These are phyloP conservation scores for Ambispora gerdemannii DNA, from an alignment of 192 early-diverging fungal species.

Conservation along the genomic window DNA sequence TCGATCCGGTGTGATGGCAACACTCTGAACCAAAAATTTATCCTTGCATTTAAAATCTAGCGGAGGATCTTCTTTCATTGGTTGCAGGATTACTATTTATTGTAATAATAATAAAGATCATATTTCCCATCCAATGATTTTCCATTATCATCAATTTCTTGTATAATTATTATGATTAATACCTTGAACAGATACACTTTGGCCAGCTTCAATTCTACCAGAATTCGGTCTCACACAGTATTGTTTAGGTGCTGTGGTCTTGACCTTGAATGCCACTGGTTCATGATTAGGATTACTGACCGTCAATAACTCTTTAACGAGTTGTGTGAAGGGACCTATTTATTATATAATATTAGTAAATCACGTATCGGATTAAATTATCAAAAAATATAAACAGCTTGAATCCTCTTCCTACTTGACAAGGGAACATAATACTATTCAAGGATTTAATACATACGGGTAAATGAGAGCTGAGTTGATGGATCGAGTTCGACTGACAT, in stretches of 20 bases:
- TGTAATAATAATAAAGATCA: too few species aligned
- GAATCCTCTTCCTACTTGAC: neutral
- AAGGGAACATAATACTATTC: neutral
- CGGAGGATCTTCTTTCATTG: constrained; percentile 79
- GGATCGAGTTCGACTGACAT: constrained; percentile 66
- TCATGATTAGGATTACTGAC: constrained; percentile 62
- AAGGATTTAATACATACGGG: constrained; percentile 45
- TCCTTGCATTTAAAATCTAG: constrained; percentile 85
- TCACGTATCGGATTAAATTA: neutral
- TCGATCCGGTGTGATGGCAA: constrained; percentile 70
- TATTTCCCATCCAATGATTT: too few species aligned
- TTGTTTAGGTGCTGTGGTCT: constrained; percentile 96
- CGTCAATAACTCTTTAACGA: constrained; percentile 53
- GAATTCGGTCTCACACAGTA: constrained; percentile 96
- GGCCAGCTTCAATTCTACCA: constrained; percentile 70
- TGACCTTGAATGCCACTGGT: constrained; percentile 94
- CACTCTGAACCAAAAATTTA: constrained; percentile 93
- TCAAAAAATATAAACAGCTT: neutral
- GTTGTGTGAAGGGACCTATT: constrained; percentile 62
- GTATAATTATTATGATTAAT: too few species aligned
- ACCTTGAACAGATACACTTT: constrained; percentile 73
- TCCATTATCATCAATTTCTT: too few species aligned
- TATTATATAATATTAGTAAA: neutral
- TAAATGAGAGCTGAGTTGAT: constrained; percentile 53
- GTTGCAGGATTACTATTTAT: constrained; percentile 75